Base-by-base conservation (phyloP, 176 grass and related monocot species). In the Hordeum marinum region DNA sequence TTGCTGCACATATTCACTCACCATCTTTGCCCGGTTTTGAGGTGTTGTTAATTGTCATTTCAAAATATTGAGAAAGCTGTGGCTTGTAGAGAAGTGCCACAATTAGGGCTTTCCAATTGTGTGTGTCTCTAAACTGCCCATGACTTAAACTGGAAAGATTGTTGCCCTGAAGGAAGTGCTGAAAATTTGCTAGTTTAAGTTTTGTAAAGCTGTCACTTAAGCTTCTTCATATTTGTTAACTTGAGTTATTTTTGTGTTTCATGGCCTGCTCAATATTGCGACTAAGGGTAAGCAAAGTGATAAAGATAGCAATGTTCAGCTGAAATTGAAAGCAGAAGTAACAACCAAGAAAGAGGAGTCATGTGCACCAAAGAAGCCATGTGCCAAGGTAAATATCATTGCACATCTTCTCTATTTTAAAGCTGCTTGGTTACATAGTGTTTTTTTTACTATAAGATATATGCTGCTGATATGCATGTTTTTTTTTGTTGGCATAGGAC, bases 221-320 rank as follows among this genome's bases (percentile, higher is more conserved):
- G 63, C 45, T 46, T 50, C 62, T 77, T 32, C 42, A 48, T 73
- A 3, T 48, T 35, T 21, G 74, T 58, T 77, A 8, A 77, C 50
- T 58, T 63, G 7, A 52, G 6, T 18, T 45, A 8, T 35, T 40
- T 55, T 69, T 18, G 8, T 69, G 9, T 69, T 10, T 57, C 41
- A 48, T 78, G 21, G 34, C 14, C 34, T 37, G 21, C 55, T 12
- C 39, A 40, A 62, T 61, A 78, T 61, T n/a, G 8, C 41, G n/a
- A 78, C 61, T 41, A 60, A 70, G 83, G 35, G 20, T 59, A 69
- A 78, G 54, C 46, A n/a, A 78, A 59, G 36, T 79, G 75, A 29
- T 48, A 73, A 73, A 48, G 41, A 73, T 27, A 73, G 70, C 70
- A 73, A 17, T 29, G 24, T 29, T 73, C 70, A 73, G 70, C 13